Percentiles rank a stretch among this genome's conserved stretches.
These are phyloP conservation scores for Paecilomyces variotii DNA, from an alignment of 2,329 filamentous ascomycete genomes.

Conservation along the genomic window DNA sequence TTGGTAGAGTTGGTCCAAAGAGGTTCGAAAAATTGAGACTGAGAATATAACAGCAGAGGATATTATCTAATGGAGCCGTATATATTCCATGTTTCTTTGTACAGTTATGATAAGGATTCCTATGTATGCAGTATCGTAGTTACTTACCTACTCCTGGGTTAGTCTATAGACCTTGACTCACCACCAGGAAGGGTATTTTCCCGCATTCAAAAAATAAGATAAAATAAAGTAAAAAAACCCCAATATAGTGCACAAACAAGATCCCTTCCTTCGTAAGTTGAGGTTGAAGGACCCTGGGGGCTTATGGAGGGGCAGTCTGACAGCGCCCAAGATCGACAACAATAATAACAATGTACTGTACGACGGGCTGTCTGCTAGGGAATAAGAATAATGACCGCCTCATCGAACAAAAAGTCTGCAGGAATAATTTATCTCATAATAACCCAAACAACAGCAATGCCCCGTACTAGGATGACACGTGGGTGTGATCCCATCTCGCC, in stretches of 20 bases:
- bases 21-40: background rate
- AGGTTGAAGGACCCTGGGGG: background rate
- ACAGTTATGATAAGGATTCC: too few species aligned
- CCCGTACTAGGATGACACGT: background rate
- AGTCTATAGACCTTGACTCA: too few species aligned
- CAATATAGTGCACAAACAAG: too few species aligned
- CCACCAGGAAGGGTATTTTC: too few species aligned
- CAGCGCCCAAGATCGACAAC: background rate
- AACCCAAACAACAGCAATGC: background rate
- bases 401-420: too few species aligned
- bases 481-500: background rate
- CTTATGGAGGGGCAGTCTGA: background rate
- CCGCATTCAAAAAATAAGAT: too few species aligned
- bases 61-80: background rate
- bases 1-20: constrained; percentile 12
- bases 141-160: too few species aligned
- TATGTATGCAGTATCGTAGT: too few species aligned
- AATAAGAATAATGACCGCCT: too few species aligned
- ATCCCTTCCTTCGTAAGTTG: too few species aligned
- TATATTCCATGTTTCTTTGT: background rate
- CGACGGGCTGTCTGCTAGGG: background rate
- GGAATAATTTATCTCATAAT: background rate
- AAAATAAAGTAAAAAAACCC: too few species aligned
- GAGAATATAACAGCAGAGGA: background rate
- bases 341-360: background rate